Evolutionary conservation across 345 rosid species (phyloP), one percentile per base, ranked within the genome.

Genomic region (Eucalyptus polyanthemos): DNA sequence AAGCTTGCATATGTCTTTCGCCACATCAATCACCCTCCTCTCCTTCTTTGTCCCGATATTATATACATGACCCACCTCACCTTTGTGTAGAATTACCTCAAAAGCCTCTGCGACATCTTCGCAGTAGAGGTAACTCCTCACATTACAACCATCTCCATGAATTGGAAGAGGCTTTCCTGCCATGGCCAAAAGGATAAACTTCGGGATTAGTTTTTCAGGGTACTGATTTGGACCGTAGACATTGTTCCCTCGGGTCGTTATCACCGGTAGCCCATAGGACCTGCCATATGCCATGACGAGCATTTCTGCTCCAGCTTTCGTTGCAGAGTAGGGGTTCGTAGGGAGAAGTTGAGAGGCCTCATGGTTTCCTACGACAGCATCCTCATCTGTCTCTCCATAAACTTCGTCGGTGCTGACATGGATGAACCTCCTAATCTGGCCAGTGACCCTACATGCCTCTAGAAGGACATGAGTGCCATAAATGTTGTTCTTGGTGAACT

Each of bases 71-170:
- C 97, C 97, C 13, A 95, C 97, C 91, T 94, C 97, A 50, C 97
- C 97, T 91, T 89, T 92, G 93, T 95, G 97, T 81, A 95, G 96
- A 86, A 95, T 92, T 56, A 92, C 92, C 88, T 95, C 97, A 89
- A 93, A 95, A 53, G 97, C 97, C 93, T 95, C 97, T 7, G 97
- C 96, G 49, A 95, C 97, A 90, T 95, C 97, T 91, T 95, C 96
- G 42, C 97, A 95, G 45, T 94, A 95, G 76, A 95, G 88, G 90
- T 95, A 95, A 87, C 97, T 94, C 91, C 97, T 92, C 81, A 94
- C 96, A 87, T 95, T 95, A 49, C 93, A 90, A 50, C 97, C 97
- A 88, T 95, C 97, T 4, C 97, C 97, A 44, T 95, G 97, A 89
- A 95, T 95, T 6, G 97, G 96, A 87, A 95, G 96, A 88, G 93